Evolutionary conservation across 495 filamentous ascomycete species (phyloP).

Genomic region (Paragyromitra xinjiangensis): DNA sequence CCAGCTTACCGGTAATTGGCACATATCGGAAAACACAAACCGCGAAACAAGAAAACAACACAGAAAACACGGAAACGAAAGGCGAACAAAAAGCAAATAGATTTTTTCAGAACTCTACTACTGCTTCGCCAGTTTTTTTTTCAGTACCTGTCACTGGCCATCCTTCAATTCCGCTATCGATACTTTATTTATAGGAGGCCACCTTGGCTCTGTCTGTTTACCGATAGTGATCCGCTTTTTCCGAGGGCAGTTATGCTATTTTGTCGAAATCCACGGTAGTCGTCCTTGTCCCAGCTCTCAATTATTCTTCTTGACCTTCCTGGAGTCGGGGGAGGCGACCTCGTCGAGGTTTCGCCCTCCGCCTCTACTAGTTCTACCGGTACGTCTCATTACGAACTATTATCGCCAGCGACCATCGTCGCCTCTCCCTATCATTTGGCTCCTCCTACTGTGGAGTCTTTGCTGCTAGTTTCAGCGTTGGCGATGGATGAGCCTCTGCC

Average conservation of each 20-base stretch:
- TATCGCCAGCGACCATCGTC: constrained; percentile 12
- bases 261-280: constrained; percentile 43
- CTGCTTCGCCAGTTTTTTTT: constrained; percentile 19
- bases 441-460: constrained; percentile 11
- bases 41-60: constrained; percentile 39
- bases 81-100: constrained; percentile 36
- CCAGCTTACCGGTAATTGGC: constrained; percentile 39
- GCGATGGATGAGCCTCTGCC: constrained; percentile 47
- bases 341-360: constrained; percentile 38
- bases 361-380: constrained; percentile 26
- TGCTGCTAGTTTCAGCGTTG: constrained; percentile 16
- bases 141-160: constrained; percentile 4
- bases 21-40: constrained; percentile 19
- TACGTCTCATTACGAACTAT: constrained; percentile 3
- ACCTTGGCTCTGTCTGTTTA: constrained; percentile 3
- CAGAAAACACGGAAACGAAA: constrained; percentile 43
- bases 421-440: constrained; percentile 8
- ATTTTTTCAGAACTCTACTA: constrained; percentile 22
- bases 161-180: constrained; percentile 22
- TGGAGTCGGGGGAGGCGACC: constrained; percentile 41
- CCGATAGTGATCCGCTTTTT: constrained; percentile 12
- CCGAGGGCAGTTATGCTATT: constrained; percentile 50
- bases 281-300: constrained; percentile 25
- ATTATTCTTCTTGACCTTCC: constrained; percentile 37
- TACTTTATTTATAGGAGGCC: constrained; percentile 6